A percentile compares a stretch with the other conserved stretches of the same genome.
Conservation (phyloP, 208 protist species). For the Trypanosoma mega region DNA sequence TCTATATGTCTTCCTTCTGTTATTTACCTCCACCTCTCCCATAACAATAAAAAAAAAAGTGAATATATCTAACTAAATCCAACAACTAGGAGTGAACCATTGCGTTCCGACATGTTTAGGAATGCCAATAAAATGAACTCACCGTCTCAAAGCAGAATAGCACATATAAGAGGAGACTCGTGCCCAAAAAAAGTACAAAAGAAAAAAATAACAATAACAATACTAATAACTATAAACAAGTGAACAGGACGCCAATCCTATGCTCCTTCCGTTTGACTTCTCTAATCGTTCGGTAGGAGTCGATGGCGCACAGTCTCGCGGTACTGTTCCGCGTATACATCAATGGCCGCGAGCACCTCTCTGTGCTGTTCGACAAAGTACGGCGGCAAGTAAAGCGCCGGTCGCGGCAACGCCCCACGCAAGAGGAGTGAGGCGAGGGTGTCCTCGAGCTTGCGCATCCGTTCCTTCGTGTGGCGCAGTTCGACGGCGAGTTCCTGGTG, state of each 20-base stretch:
- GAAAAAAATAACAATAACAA: constrained; percentile 20
- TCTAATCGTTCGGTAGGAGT: constrained; percentile 8
- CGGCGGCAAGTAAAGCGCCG: constrained; percentile 4
- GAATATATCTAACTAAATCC: too few species aligned
- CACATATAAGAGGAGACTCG: constrained; percentile 1
- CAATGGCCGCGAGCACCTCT: constrained; percentile 10
- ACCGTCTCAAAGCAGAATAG: constrained; percentile 12
- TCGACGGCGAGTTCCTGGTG: constrained; percentile 2
- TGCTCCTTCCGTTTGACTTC: too few species aligned
- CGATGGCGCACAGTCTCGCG: constrained; percentile 1
- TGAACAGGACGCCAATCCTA: too few species aligned
- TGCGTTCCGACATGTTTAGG: background rate
- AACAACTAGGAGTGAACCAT: too few species aligned
- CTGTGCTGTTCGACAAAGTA: constrained; percentile 16
- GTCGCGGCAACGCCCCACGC: constrained; percentile 4
- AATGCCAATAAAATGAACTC: background rate
- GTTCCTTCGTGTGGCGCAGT: background rate
- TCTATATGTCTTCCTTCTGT: background rate
- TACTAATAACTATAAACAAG: too few species aligned
- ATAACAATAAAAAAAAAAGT: background rate
- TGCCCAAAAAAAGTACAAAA: constrained; percentile 2
- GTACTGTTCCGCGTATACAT: constrained; percentile 17
- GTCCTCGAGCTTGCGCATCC: constrained; percentile 7
- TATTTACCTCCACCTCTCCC: background rate
- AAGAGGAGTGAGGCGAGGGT: constrained; percentile 1